A percentile compares a stretch with the other conserved stretches of the same genome.
Conservation (phyloP, 139 green algal genomes). For the Coccomyxa sp. region DNA sequence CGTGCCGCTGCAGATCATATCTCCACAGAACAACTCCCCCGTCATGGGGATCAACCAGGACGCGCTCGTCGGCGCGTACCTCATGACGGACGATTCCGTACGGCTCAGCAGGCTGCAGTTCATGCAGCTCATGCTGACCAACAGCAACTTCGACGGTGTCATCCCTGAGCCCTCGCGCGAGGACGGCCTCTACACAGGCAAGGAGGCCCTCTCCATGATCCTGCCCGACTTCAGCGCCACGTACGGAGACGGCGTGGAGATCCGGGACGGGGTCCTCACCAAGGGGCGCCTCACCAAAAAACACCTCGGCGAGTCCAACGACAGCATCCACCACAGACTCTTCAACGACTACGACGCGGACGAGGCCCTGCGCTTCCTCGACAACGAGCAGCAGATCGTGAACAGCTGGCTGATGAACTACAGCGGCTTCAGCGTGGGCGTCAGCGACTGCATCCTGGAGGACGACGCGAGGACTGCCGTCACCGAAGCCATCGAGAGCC, state of each 20-base stretch:
- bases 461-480: not conserved
- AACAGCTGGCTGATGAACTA: constrained; percentile 1
- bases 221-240: not conserved
- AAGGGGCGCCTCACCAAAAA: not conserved
- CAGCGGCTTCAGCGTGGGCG: not conserved
- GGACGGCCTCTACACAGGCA: not conserved
- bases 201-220: not conserved
- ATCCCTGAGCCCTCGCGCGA: not conserved
- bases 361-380: not conserved
- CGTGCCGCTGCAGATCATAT: not conserved
- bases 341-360: not conserved
- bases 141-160: not conserved
- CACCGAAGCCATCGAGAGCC: not conserved
- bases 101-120: not conserved
- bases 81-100: not conserved
- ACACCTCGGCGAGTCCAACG: not conserved
- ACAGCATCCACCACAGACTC: not conserved
- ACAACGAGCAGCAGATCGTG: not conserved
- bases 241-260: not conserved
- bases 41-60: not conserved
- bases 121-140: not conserved
- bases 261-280: not conserved
- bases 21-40: not conserved
- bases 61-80: not conserved
- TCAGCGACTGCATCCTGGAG: not conserved